Evolutionary conservation across 2,329 filamentous ascomycete genomes (phyloP), one percentile per base, ranked within the genome.

Genomic region (Ascosphaera apis): DNA sequence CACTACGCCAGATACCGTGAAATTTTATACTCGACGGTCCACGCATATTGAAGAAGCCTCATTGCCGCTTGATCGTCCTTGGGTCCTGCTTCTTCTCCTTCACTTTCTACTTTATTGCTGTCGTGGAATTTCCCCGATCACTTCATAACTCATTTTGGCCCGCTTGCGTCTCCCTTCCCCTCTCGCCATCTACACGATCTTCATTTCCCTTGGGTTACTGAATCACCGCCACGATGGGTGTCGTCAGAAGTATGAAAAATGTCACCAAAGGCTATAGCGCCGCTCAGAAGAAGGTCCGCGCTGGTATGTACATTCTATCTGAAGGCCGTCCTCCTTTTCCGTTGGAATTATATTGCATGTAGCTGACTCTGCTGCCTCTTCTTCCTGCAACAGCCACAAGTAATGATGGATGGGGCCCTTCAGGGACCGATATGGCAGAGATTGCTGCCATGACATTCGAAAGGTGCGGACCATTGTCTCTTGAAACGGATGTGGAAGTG

Each of bases 371-470:
- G 40, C 48, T 34, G 43, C 23, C 21, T 51, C 57, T 19, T 23
- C 32, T 42, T 30, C 36, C 41, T 39, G 18, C n/a, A 45, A 41
- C 53, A 95, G 88, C 88, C 43, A 98, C 88, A 42, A 95, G 84
- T 61, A 98, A 98, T 55, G 88, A 95, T 53, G 81, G 84, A 61
- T 98, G 88, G 88, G 88, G 88, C 45, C 88, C 88, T 36, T 91
- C 86, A 31, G 88, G 88, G 41, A 91, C 83, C 40, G 86, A 98
- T 56, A 95, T 98, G 88, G 81, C 79, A 58, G 88, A 98, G 61
- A 93, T 98, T 53, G 83, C 88, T 56, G 81, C 88, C 56, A 76
- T 95, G 66, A 95, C 88, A 35, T 98, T 84, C 63, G 91, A 91
- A 62, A 91, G 80, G 86, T 93, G 74, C 51, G 76, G n/a, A n/a